Conservation (phyloP, 108 stramenopile species). For the Skeletonema costatum region DNA sequence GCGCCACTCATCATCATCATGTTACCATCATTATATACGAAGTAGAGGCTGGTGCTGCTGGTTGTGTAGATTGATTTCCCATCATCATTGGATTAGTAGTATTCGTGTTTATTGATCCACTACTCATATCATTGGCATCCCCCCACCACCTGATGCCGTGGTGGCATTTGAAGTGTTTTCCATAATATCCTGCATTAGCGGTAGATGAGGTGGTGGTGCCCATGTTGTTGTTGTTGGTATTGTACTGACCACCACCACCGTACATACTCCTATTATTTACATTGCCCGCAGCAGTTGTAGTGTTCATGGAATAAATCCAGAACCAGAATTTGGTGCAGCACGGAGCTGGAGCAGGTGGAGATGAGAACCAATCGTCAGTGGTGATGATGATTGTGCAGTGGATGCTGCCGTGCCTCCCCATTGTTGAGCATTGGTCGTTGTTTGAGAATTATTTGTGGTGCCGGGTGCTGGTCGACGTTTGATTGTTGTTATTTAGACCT, state of each 20-base stretch:
- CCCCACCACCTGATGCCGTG: not conserved
- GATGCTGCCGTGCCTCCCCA: not conserved
- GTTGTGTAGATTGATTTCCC: not conserved
- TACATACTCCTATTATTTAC: not conserved
- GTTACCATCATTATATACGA: not conserved
- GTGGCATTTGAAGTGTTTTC: not conserved
- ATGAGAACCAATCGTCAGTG: constrained; percentile 24
- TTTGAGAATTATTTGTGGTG: not conserved
- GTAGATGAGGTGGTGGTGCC: not conserved
- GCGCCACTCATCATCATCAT: constrained; percentile 3
- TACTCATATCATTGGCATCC: not conserved
- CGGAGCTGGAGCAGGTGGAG: not conserved
- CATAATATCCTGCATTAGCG: constrained; percentile 6
- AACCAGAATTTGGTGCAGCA: not conserved
- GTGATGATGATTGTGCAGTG: constrained; percentile 5
- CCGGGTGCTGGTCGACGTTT: not conserved
- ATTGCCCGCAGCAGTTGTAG: not conserved
- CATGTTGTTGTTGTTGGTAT: not conserved
- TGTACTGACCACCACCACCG: constrained; percentile 4
- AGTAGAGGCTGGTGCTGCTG: not conserved
- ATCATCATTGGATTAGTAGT: not conserved
- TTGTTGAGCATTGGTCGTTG: not conserved
- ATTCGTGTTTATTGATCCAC: not conserved
- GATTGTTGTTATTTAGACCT: not conserved
- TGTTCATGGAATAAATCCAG: constrained; percentile 31